Conservation (phyloP, 129 eudicot genomes). For the Ambrosia trifida region DNA sequence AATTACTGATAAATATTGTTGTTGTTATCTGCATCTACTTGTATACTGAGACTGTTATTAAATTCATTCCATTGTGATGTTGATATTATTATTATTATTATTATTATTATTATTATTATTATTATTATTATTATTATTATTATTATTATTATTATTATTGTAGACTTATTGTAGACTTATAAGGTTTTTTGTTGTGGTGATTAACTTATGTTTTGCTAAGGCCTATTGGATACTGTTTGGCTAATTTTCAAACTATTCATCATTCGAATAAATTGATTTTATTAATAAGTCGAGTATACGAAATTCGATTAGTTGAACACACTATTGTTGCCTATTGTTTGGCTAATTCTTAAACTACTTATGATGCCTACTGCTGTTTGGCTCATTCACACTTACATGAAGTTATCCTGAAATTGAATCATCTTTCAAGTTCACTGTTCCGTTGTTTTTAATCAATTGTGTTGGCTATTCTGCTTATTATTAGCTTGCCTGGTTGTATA, state of each 20-base stretch:
- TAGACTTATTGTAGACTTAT: too few relatives aligned
- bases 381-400: too few relatives aligned
- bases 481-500: neutral
- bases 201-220: neutral
- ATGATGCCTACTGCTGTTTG: too few relatives aligned
- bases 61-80: conserved; percentile 11
- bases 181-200: conserved; percentile 9
- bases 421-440: neutral
- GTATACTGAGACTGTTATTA: neutral
- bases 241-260: neutral
- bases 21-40: neutral
- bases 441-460: neutral
- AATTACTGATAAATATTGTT: neutral
- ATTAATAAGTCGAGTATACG: too few relatives aligned
- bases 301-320: neutral
- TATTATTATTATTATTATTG: neutral
- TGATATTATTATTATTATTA: neutral
- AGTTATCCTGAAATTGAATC: neutral
- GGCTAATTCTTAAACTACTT: too few relatives aligned
- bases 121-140: neutral
- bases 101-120: neutral
- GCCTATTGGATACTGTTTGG: neutral
- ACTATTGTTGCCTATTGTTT: too few relatives aligned
- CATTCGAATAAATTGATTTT: too few relatives aligned
- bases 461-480: neutral